Evolutionary conservation across 768 basidiomycete species (phyloP).

Genomic region (Terana coerulea): DNA sequence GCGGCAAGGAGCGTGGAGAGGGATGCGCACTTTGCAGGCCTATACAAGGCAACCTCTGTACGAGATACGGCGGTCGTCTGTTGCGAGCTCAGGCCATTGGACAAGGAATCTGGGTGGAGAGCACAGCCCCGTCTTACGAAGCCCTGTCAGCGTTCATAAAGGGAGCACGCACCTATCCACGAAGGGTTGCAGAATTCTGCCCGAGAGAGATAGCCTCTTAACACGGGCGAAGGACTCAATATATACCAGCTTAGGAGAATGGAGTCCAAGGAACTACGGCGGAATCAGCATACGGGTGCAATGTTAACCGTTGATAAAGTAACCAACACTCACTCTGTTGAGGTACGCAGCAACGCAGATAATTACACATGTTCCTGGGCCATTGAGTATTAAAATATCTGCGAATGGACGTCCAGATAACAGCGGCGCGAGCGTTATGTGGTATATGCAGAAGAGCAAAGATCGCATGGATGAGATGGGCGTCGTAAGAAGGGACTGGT

Average conservation of each 20-base stretch:
- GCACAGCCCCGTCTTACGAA: background rate
- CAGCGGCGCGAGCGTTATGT: conserved; percentile 54
- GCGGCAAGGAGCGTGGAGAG: background rate
- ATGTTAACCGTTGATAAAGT: conserved; percentile 1
- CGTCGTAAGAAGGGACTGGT: conserved; percentile 72
- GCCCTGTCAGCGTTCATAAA: background rate
- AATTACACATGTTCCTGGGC: conserved; percentile 90
- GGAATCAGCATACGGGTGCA: conserved; percentile 6
- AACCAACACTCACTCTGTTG: conserved; percentile 53
- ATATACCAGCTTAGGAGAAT: conserved; percentile 74
- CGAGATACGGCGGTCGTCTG: conserved; percentile 40
- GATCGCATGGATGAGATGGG: conserved; percentile 62
- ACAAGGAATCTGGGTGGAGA: conserved; percentile 64
- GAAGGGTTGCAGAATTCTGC: conserved; percentile 72
- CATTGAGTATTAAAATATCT: conserved; percentile 86
- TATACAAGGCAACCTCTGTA: conserved; percentile 66
- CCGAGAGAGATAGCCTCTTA: conserved; percentile 74
- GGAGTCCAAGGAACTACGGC: conserved; percentile 67
- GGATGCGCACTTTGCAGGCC: conserved; percentile 15
- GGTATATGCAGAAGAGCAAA: conserved; percentile 55
- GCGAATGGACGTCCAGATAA: conserved; percentile 37
- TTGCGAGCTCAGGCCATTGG: conserved; percentile 75
- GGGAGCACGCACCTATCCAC: conserved; percentile 62
- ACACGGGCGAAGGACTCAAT: conserved; percentile 95
- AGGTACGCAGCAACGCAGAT: conserved; percentile 69